These are phyloP conservation scores for Bryoglossum gracile DNA, from an alignment of 495 filamentous ascomycete genomes.

Conservation along the genomic window DNA sequence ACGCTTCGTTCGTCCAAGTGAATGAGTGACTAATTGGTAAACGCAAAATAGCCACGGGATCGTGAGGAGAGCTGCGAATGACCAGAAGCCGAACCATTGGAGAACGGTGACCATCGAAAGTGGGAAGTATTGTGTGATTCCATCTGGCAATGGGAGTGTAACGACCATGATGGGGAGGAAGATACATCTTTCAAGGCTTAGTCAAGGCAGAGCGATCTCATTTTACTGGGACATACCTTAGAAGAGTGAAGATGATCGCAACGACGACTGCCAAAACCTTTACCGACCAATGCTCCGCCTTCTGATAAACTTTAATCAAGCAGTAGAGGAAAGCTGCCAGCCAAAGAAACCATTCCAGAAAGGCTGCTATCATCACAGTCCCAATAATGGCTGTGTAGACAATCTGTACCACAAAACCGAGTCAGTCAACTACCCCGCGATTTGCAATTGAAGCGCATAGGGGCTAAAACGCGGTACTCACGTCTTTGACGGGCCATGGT, in stretches of 20 bases:
- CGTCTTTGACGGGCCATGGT: conserved; percentile 59
- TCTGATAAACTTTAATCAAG: conserved; percentile 76
- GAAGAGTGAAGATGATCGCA: conserved; percentile 59
- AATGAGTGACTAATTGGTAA: conserved; percentile 80
- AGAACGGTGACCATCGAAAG: conserved; percentile 54
- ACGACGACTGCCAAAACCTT: conserved; percentile 69
- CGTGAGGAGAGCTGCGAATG: conserved; percentile 78
- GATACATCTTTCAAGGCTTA: conserved; percentile 49
- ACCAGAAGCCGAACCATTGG: conserved; percentile 96
- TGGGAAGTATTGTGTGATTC: conserved; percentile 67
- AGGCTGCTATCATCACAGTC: conserved; percentile 72
- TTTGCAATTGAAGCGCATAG: background rate
- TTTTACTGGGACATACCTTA: conserved; percentile 52
- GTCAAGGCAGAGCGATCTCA: background rate
- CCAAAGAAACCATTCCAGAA: conserved; percentile 94
- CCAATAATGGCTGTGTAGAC: conserved; percentile 79
- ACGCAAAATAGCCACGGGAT: conserved; percentile 92
- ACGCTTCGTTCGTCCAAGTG: conserved; percentile 69
- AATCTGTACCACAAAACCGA: conserved; percentile 41
- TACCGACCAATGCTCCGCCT: conserved; percentile 83
- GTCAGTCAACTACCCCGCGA: conserved; percentile 16
- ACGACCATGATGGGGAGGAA: conserved; percentile 95
- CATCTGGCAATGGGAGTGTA: conserved; percentile 75
- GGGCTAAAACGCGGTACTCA: conserved; percentile 33
- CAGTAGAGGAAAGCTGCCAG: conserved; percentile 90